phyloP scores from a whole-genome alignment of 352 stramenopile genomes.

The Pythium dissotocum region DNA sequence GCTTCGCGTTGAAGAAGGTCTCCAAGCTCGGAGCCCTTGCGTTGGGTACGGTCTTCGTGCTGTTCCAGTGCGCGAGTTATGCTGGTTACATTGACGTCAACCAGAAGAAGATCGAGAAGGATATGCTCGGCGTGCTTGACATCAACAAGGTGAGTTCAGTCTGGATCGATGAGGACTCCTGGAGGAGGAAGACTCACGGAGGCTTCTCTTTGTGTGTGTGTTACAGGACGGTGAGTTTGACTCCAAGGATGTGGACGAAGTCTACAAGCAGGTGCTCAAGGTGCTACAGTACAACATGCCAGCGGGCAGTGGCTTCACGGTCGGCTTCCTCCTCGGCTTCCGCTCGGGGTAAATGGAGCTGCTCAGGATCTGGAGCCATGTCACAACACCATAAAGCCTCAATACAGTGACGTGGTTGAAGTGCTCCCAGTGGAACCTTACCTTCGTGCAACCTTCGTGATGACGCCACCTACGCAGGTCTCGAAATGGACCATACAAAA shows the following conservation, averaged over 20 bases:
- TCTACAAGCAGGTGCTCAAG: slow-evolving; percentile 79
- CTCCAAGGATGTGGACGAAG: slow-evolving; percentile 71
- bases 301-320: slow-evolving; percentile 70
- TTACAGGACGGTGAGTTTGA: slow-evolving; percentile 70
- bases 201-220: slow-evolving; percentile 7
- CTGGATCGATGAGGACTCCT: background rate
- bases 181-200: background rate
- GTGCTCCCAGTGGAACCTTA: slow-evolving; percentile 7
- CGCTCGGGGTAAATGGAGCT: slow-evolving; percentile 47
- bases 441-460: slow-evolving; percentile 28
- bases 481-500: slow-evolving; percentile 12
- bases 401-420: slow-evolving; percentile 31
- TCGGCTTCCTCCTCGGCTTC: slow-evolving; percentile 78
- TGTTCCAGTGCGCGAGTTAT: slow-evolving; percentile 88
- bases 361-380: slow-evolving; percentile 1
- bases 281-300: slow-evolving; percentile 80
- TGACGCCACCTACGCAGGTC: background rate
- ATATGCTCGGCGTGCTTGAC: slow-evolving; percentile 72
- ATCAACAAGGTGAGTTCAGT: slow-evolving; percentile 63
- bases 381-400: slow-evolving; percentile 4
- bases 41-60: slow-evolving; percentile 84
- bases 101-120: slow-evolving; percentile 89
- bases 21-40: slow-evolving; percentile 88
- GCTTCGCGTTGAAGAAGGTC: slow-evolving; percentile 90
- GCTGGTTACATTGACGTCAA: slow-evolving; percentile 91